Base-by-base conservation (phyloP, 176 grass and related monocot genomes). In the Eleusine indica region DNA sequence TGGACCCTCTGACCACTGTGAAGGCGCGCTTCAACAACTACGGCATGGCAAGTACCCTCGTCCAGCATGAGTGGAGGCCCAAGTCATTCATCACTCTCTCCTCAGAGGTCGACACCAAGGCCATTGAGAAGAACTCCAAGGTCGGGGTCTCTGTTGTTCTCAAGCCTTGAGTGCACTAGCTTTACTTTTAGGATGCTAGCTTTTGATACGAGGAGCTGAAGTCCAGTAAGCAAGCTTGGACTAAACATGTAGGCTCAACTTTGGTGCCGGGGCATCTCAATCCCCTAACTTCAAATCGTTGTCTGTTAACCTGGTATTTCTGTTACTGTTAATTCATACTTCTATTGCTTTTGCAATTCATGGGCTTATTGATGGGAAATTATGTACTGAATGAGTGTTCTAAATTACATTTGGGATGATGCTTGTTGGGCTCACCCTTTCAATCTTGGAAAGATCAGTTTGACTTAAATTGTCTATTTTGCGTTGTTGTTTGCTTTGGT, bases 21-120 rank as follows among this genome's bases (percentile, higher is more conserved):
- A 96, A 96, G 85, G 86, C 77, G 1, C 88, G 94, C 44, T 80
- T 91, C 68, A 93, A 96, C 84, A 96, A 89, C 86, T 80, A 81
- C 1, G 94, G 94, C 87, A 81, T 80, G 28, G 91, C 91, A 67
- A 93, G 64, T n/a, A 88, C 74, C 3, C 86, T 96, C 48, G 6
- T 96, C 56, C 94, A 96, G 82, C 88, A 96, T 0, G 86, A 83
- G 25, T 96, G 81, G 84, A 74, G 84, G 74, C 94, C 91, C n/a
- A 89, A 91, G 16, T 93, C 94, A 6, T 25, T 93, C 62, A 4
- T 96, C 80, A 91, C 94, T 47, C 8, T 96, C 54, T 91, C 94
- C 53, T 80, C 91, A 1, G 94, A 96, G 86, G 74, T 87, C 2
- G 89, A 96, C 77, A 88, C 86, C 61, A 91, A 83, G 77, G 88